Base-by-base conservation (phyloP, 345 rosid species). In the Melastoma malabathricum region DNA sequence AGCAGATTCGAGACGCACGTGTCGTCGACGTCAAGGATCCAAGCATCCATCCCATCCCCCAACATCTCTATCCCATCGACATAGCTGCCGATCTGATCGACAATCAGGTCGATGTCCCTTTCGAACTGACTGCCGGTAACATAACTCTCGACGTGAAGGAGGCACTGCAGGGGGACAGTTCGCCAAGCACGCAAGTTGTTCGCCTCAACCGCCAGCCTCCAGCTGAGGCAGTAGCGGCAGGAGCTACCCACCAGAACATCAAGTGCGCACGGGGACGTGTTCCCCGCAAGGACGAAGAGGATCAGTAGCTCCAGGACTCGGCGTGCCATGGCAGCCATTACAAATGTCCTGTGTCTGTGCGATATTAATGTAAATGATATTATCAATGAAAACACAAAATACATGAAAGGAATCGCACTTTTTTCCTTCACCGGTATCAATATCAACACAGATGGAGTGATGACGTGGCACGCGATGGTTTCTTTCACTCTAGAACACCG, bases 11-110 rank as follows among this genome's bases (percentile, higher is more conserved):
- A 84, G 57, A 92, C 39, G 81, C 95, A 84, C 6, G 98, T 92
- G 58, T 87, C 96, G 51, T 92, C 96, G 44, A 92, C 69, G 27
- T 92, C 98, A 3, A 92, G 71, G 60, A 92, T 62, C 96, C 96
- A 92, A 41, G 96, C 96, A 46, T 92, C 95, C 80, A 71, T 29
- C 43, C 84, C 84, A 55, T 82, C 93, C 2, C 18, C 56, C 10
- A 68, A 63, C 15, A 73, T 18, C 4, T 16, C 51, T 15, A 82
- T 59, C 29, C 58, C 69, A 10, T 48, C 31, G 10, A 66, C 79
- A 46, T 87, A 84, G 43, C 64, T 55, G 34, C 46, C 10, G 13
- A 84, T 71, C 50, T 86, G 83, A 1, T 77, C 81, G 18, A 68
- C 72, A 25, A 71, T 62, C 38, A 86, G 66, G 25, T 74, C 57